Evolutionary conservation across 2,329 filamentous ascomycete genomes (phyloP).

Genomic region (Penicillium aurantiogriseum): DNA sequence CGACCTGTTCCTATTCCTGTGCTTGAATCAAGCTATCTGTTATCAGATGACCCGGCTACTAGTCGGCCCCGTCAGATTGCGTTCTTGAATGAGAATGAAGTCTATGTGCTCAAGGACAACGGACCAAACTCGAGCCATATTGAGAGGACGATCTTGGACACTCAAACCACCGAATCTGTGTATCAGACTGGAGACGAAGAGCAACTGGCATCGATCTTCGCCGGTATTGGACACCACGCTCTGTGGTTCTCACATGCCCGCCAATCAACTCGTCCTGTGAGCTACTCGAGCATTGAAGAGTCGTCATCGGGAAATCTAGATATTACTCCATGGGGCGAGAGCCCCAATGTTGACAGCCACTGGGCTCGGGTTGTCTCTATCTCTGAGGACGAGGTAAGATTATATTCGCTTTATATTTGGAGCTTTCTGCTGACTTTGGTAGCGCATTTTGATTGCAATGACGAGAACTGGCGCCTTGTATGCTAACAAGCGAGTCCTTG

Average conservation of each 20-base stretch:
- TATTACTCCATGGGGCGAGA: constrained; percentile 30
- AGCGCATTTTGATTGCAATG: constrained; percentile 61
- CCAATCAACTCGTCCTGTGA: constrained; percentile 25
- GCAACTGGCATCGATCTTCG: constrained; percentile 39
- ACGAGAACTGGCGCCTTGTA: constrained; percentile 75
- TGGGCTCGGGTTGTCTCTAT: constrained; percentile 40
- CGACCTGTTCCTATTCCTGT: constrained; percentile 38
- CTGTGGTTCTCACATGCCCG: constrained; percentile 40
- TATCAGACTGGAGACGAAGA: constrained; percentile 35
- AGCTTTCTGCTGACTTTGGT: constrained; percentile 16
- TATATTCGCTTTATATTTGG: neutral
- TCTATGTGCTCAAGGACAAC: constrained; percentile 44
- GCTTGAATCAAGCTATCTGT: constrained; percentile 40
- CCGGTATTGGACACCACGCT: constrained; percentile 34
- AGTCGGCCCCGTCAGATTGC: constrained; percentile 47
- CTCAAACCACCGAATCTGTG: constrained; percentile 29
- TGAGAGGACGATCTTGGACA: constrained; percentile 37
- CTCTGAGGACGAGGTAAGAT: constrained; percentile 41
- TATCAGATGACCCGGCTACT: constrained; percentile 29
- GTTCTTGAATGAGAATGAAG: constrained; percentile 44
- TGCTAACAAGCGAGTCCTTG: constrained; percentile 69
- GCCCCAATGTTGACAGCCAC: constrained; percentile 37
- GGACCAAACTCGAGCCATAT: constrained; percentile 32
- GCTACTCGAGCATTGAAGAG: constrained; percentile 33
- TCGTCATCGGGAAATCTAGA: constrained; percentile 15